Conservation (phyloP, 495 filamentous ascomycete genomes). For the Aspergillus egyptiacus region DNA sequence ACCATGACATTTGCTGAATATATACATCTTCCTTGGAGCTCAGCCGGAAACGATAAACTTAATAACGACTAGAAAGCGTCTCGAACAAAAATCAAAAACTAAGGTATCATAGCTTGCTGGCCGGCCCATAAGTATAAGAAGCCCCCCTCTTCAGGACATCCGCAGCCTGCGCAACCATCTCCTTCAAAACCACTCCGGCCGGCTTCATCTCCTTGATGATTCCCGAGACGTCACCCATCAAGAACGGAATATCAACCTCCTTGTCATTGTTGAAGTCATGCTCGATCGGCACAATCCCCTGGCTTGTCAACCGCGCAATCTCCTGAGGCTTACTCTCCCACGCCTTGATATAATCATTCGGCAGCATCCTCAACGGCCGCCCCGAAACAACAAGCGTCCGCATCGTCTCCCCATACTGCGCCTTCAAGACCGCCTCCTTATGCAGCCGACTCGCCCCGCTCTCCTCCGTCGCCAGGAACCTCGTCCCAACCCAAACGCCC, state of each 20-base stretch:
- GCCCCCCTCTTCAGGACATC: slow-evolving; percentile 51
- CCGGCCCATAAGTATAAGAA: slow-evolving; percentile 28
- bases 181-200: slow-evolving; percentile 71
- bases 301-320: slow-evolving; percentile 63
- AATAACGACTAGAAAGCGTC: not conserved
- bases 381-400: slow-evolving; percentile 75
- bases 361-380: slow-evolving; percentile 69
- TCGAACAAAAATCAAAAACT: not conserved
- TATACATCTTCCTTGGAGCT: slow-evolving; percentile 4
- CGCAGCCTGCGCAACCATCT: slow-evolving; percentile 80
- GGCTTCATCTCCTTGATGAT: slow-evolving; percentile 68
- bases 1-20: slow-evolving; percentile 5
- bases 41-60: not conserved
- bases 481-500: slow-evolving; percentile 79
- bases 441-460: slow-evolving; percentile 71
- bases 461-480: slow-evolving; percentile 74
- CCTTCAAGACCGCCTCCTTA: slow-evolving; percentile 73
- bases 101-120: slow-evolving; percentile 32
- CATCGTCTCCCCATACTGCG: slow-evolving; percentile 66
- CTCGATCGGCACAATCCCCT: slow-evolving; percentile 71
- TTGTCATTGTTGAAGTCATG: slow-evolving; percentile 70
- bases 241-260: slow-evolving; percentile 74
- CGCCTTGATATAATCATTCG: slow-evolving; percentile 71
- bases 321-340: slow-evolving; percentile 73
- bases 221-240: slow-evolving; percentile 93